Conservation (phyloP, 305 asterid genomes). For the Ajuga reptans region DNA sequence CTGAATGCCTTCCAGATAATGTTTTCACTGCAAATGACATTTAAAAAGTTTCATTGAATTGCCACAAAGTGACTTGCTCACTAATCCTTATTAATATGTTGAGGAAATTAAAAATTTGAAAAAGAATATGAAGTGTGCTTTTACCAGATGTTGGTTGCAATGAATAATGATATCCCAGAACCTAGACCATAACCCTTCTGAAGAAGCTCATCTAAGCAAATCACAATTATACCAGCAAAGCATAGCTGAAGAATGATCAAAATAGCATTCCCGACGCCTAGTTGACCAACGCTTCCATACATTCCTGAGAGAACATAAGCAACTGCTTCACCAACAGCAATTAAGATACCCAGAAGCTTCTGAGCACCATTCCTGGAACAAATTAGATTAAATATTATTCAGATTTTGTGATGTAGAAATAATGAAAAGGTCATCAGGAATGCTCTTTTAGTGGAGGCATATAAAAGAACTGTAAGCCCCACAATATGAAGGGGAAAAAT, state of each 20-base stretch:
- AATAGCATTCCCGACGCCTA: constrained; percentile 51
- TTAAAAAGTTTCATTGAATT: not conserved
- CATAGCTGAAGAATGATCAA: constrained; percentile 47
- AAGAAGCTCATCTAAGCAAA: constrained; percentile 56
- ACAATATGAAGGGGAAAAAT: not conserved
- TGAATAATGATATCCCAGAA: constrained; percentile 53
- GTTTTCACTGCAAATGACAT: constrained; percentile 40
- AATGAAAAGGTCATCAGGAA: not conserved
- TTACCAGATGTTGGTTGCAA: constrained; percentile 60
- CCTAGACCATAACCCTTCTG: constrained; percentile 60
- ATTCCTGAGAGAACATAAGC: constrained; percentile 54
- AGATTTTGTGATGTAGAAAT: not conserved
- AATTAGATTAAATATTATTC: not conserved
- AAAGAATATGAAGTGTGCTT: not conserved
- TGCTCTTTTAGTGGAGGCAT: not conserved
- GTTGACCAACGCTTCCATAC: constrained; percentile 46
- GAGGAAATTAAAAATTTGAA: not conserved
- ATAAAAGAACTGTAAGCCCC: not conserved
- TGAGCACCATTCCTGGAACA: constrained; percentile 46
- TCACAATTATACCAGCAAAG: constrained; percentile 52
- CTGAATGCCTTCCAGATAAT: constrained; percentile 55
- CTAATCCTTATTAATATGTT: not conserved
- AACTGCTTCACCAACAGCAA: constrained; percentile 53
- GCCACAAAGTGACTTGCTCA: not conserved
- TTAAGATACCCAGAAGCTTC: constrained; percentile 50